These are phyloP conservation scores for Saururus chinensis DNA, from an alignment of 164 flowering plant species.

Conservation along the genomic window DNA sequence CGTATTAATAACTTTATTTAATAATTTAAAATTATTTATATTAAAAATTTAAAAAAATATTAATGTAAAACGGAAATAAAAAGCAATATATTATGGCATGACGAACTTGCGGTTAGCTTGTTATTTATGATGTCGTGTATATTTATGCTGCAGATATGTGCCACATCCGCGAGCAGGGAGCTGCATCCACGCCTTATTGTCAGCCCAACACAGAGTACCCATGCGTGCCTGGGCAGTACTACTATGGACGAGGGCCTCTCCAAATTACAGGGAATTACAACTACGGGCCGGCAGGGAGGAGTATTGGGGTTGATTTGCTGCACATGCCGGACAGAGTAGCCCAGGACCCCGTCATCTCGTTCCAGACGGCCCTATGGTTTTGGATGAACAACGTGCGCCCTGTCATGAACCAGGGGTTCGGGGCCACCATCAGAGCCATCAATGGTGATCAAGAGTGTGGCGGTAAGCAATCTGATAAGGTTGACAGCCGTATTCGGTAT, in stretches of 20 bases:
- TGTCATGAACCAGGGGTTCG: constrained; percentile 27
- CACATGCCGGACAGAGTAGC: constrained; percentile 28
- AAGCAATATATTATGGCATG: no score
- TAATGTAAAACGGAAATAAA: no score
- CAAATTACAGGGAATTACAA: constrained; percentile 32
- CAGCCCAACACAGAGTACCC: constrained; percentile 13
- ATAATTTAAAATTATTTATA: no score
- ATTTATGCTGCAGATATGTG: no score
- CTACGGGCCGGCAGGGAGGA: constrained; percentile 26
- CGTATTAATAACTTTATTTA: no score
- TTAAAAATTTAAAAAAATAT: no score
- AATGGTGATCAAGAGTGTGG: constrained; percentile 28
- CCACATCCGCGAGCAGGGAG: no score
- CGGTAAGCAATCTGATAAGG: constrained; percentile 7
- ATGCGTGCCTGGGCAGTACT: constrained; percentile 19
- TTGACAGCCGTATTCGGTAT: constrained; percentile 14
- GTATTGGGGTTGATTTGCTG: constrained; percentile 28
- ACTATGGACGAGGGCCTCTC: constrained; percentile 29
- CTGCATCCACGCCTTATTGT: no score
- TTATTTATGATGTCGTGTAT: no score
- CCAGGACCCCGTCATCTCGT: constrained; percentile 15
- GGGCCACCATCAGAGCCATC: constrained; percentile 30
- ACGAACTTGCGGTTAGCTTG: no score
- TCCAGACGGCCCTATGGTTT: constrained; percentile 34
- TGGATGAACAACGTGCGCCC: constrained; percentile 30